Evolutionary conservation across 176 grass and related monocot species (phyloP), one percentile per base, ranked within the genome.

Genomic region (Rhynchospora tenuis): DNA sequence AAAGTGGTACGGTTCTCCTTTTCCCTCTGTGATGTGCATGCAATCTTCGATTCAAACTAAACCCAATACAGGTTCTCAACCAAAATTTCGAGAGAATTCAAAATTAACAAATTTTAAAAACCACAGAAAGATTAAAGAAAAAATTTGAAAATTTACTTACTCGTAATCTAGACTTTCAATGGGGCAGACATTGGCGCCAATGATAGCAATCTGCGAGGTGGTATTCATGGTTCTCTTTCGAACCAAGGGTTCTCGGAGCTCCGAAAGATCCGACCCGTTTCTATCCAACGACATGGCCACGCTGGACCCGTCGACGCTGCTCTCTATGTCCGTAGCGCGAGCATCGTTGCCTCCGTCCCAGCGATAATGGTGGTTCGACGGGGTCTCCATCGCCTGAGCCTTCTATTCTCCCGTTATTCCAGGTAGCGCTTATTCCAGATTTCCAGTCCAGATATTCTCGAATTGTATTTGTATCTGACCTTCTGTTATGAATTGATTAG

Each of bases 91-190:
- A 48, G n/a, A 22, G 43, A 72, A 19, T 10, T 20, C n/a, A 51
- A 43, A 68, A 52, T 52, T 13, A 75, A 20, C 47, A 2, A 52
- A 54, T 26, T 16, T 52, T 38, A 4, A 52, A 50, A 75, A 46
- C 38, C 1, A 73, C 0, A 55, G 2, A 55, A 15, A 51, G 5
- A 74, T 24, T 50, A 81, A 82, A 29, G 28, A 15, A 10, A 43
- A 52, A 42, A 14, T 60, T 31, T 12, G 6, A 16, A 42, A 13
- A 28, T 17, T 28, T 13, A 50, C 87, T 62, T 93, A 98, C 95
- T 98, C 95, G 48, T 94, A 98, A 83, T 98, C 95, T 28, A 98
- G 87, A 85, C 95, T 94, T 78, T 94, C 92, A 69, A 98, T 60
- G 19, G 92, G 86, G 86, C 82, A 98, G 59, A 98, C 82, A 55